These are phyloP conservation scores for Colletotrichum australisinense DNA, from an alignment of 2,329 filamentous ascomycete species.

Conservation along the genomic window DNA sequence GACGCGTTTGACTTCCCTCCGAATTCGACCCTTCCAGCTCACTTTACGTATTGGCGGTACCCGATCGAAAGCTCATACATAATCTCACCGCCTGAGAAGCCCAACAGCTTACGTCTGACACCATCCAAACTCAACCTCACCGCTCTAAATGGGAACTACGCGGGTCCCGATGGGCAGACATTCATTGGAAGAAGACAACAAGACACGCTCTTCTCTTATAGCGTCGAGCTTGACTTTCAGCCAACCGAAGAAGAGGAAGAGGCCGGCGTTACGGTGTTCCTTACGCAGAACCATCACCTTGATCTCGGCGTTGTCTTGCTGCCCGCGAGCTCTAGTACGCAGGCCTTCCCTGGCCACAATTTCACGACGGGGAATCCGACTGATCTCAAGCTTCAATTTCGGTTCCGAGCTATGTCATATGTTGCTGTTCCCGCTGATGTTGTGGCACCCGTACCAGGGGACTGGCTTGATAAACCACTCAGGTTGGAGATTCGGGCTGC, in stretches of 20 bases:
- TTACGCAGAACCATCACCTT: conserved; percentile 65
- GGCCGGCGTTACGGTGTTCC: conserved; percentile 63
- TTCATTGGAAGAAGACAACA: conserved; percentile 67
- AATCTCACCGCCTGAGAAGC: conserved; percentile 54
- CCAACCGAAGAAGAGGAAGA: conserved; percentile 55
- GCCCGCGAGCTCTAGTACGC: conserved; percentile 2
- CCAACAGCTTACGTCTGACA: conserved; percentile 56
- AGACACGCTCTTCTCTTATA: conserved; percentile 64
- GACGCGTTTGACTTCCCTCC: conserved; percentile 60
- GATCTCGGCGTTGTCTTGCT: conserved; percentile 53
- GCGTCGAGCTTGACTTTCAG: conserved; percentile 56
- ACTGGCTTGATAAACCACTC: conserved; percentile 50
- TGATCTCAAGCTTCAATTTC: conserved; percentile 51
- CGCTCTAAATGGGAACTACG: conserved; percentile 58
- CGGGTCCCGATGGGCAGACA: conserved; percentile 43
- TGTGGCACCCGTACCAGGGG: conserved; percentile 50
- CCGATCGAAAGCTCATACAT: conserved; percentile 58
- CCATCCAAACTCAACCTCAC: conserved; percentile 66
- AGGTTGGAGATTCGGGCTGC: conserved; percentile 54
- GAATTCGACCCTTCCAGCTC: conserved; percentile 56
- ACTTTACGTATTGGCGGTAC: conserved; percentile 68
- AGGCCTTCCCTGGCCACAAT: conserved; percentile 10
- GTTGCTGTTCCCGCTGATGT: conserved; percentile 50
- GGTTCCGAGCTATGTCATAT: conserved; percentile 57
- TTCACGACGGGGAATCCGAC: conserved; percentile 1